Evolutionary conservation across 1,284 basidiomycete genomes (phyloP), one percentile per base, ranked within the genome.

Genomic region (Paramarasmius palmivorus): DNA sequence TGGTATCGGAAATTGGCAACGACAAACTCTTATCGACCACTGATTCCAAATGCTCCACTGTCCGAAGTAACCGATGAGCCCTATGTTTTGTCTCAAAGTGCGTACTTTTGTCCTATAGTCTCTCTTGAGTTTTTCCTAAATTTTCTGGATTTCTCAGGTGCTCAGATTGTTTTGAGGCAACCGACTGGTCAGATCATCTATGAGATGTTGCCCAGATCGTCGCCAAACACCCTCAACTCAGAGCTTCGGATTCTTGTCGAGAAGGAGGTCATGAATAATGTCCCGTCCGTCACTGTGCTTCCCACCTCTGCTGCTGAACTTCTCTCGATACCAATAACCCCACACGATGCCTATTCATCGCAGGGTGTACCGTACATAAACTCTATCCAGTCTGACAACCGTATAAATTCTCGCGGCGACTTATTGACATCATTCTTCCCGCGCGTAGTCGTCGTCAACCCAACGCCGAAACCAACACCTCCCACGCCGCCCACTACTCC

Each of bases 1-100:
- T 93, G 90, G 91, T 82, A 89, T 65, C 82, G 84, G 57, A 83
- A 90, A 61, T 74, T 85, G 59, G 65, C 73, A 44, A 64, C 67
- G 23, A 59, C 68, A 14, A 70, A 48, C 19, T 41, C 39, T 17
- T 67, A 62, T 52, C 65, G 63, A 6, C 64, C 68, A 6, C 59
- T 64, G 36, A 57, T 52, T 2, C 55, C 55, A 23, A 49, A 51
- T 37, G 67, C 73, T 12, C 69, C 71, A 5, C 66, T 68, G 36
- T 64, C 64, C 25, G 49, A 57, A 22, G 8, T 45, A 15, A 44
- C 51, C 20, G 44, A 23, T 32, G n/a, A 44, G 59, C 42, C 54
- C 3, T 47, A 45, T 19, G 38, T 25, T 12, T 17, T 41, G 37
- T 46, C 36, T 25, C 8, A 34, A 38, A 37, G 48, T 54, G 22